Percentiles rank a stretch among this genome's conserved stretches.
Evolutionary conservation across 1,139 yeast genomes (phyloP).

Genomic region (Yarrowia galli): DNA sequence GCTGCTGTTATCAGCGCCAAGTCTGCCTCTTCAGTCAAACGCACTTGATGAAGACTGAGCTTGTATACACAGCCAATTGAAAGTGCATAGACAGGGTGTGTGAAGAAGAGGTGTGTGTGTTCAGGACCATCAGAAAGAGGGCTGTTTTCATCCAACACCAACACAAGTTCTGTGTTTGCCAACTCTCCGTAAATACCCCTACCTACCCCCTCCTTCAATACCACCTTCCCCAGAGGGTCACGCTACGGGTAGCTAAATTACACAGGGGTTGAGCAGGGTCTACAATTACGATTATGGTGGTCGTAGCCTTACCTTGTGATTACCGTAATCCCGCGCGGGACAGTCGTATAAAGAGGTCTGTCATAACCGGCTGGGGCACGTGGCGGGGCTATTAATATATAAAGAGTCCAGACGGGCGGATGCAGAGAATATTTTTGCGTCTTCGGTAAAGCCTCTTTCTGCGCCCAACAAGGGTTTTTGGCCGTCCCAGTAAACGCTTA

Average conservation of each 20-base stretch:
- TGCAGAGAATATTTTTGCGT: background rate
- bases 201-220: too few species aligned
- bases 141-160: too few species aligned
- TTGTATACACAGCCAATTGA: slow-evolving; percentile 17
- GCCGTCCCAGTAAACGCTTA: background rate
- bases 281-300: background rate
- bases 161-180: background rate
- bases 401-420: background rate
- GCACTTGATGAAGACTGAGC: background rate
- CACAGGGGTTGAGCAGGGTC: slow-evolving; percentile 8
- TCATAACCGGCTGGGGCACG: background rate
- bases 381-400: background rate
- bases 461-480: background rate
- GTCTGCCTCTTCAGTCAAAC: background rate
- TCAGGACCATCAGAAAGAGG: too few species aligned
- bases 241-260: slow-evolving; percentile 1
- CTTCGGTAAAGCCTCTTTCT: background rate
- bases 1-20: too few species aligned
- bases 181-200: background rate
- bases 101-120: background rate
- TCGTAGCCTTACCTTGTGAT: background rate
- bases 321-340: background rate
- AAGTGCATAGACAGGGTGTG: background rate
- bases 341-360: too few species aligned
- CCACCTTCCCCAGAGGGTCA: background rate